Conservation (phyloP, 2,329 filamentous ascomycete genomes). For the Zymoseptoria crescenta region DNA sequence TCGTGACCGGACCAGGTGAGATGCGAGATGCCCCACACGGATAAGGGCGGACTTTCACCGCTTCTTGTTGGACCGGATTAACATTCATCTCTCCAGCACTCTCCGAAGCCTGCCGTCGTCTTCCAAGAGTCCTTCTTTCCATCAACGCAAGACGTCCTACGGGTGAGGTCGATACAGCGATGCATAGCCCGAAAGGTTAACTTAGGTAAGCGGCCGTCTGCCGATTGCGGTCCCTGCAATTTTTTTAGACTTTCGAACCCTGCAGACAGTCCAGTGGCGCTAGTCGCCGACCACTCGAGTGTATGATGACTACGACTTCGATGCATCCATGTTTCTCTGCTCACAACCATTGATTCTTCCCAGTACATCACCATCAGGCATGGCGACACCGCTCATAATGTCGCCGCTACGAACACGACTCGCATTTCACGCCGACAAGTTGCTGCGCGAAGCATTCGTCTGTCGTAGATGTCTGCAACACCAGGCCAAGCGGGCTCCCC, state of each 20-base stretch:
- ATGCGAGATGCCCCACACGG: neutral
- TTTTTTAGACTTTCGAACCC: neutral
- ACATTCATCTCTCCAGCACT: neutral
- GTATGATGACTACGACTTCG: neutral
- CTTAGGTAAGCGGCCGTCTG: neutral
- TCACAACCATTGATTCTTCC: neutral
- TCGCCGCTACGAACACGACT: conserved; percentile 19
- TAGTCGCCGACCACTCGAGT: neutral
- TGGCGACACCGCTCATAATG: conserved; percentile 15
- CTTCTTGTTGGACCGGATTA: too few species aligned
- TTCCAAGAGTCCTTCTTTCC: neutral
- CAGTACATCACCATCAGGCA: conserved; percentile 1
- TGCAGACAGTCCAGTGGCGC: neutral
- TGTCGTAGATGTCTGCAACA: conserved; percentile 29
- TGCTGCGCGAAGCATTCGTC: conserved; percentile 21
- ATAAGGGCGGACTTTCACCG: neutral
- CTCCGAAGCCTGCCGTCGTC: neutral
- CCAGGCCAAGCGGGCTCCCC: conserved; percentile 10
- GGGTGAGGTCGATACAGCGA: neutral
- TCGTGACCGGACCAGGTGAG: neutral
- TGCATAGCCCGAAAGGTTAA: neutral
- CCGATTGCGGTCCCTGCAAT: neutral
- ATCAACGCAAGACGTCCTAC: neutral
- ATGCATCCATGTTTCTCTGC: too few species aligned
- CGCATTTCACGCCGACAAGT: conserved; percentile 11